These are phyloP conservation scores for Akanthomyces uredinophilus DNA, from an alignment of 2,329 filamentous ascomycete species.

Conservation along the genomic window DNA sequence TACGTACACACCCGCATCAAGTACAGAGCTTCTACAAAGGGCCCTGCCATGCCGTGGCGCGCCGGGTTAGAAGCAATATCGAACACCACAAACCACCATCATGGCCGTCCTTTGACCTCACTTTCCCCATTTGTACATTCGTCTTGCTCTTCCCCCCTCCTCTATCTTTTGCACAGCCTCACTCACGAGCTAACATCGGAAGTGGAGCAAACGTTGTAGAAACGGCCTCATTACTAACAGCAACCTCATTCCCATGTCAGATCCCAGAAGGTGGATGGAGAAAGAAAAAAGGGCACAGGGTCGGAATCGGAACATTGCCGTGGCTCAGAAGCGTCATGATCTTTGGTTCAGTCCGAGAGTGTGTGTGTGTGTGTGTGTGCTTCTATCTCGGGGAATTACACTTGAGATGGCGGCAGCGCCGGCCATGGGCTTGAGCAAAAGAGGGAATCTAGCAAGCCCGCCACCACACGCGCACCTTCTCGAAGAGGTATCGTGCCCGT, in stretches of 20 bases:
- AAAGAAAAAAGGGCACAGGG: not conserved
- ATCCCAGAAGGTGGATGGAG: not conserved
- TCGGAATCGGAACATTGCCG: not conserved
- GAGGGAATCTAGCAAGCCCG: too few species aligned
- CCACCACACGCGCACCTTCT: not conserved
- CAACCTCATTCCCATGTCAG: not conserved
- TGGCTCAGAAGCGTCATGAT: not conserved
- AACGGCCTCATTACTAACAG: not conserved
- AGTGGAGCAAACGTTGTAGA: not conserved
- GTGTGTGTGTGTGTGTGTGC: not conserved
- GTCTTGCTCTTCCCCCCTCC: not conserved
- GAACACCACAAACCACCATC: not conserved
- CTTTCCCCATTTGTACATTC: not conserved
- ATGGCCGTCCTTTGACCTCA: not conserved
- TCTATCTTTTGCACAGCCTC: slow-evolving; percentile 8
- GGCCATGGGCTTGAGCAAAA: too few species aligned
- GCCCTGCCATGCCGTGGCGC: not conserved
- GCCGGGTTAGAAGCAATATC: not conserved
- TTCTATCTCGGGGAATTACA: too few species aligned
- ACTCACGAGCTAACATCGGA: not conserved
- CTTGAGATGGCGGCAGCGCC: too few species aligned
- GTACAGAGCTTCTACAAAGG: not conserved
- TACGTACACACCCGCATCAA: not conserved
- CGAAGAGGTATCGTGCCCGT: not conserved
- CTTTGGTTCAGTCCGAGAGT: not conserved